Evolutionary conservation across 805 yeast species (phyloP), one percentile per base, ranked within the genome.

Genomic region (Isabelozyma rhagii): DNA sequence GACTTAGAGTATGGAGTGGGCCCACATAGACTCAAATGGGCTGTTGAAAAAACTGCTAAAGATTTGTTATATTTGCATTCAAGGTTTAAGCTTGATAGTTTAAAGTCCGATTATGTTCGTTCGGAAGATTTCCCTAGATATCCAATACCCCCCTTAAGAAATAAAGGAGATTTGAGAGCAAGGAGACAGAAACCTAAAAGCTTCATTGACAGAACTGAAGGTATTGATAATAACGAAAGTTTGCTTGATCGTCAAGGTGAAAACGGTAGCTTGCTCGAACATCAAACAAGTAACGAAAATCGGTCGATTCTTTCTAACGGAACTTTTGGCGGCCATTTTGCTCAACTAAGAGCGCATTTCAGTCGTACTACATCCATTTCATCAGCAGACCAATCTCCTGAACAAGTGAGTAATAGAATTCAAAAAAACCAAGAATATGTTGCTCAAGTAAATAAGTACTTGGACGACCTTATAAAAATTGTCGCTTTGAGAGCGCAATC

Each of bases 1-100:
- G 88, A 86, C 45, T 72, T 94, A 43, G 97, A 92, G 62, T 94
- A 94, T 61, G 99, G 98, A 6, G 81, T 91, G 31, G 97, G 97
- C 1, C 80, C 83, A 5, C 81, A 84, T 49, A 70, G 91, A 47
- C 71, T 91, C 57, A 81, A 81, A 57, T 94, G 99, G 99, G 74
- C 85, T 1, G 80, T 94, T 6, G 75, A 82, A 28, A 86, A 85
- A 58, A 85, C 83, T 18, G 81, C 85, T 44, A 82, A 83, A 57
- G 97, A 91, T 53, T 73, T 94, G 41, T 69, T 80, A n/a, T 76
- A 75, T 25, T 73, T 93, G 48, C 96, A 92, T 63, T 80, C 87
- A 15, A 78, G 81, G 48, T 71, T 92, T 53, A 84, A 82, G 60
- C 71, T 84, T 8, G 72, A 79, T 2, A 60, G 58, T 43, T 68